Conservation (phyloP, 2,329 filamentous ascomycete genomes). For the Claviceps humidiphila region DNA sequence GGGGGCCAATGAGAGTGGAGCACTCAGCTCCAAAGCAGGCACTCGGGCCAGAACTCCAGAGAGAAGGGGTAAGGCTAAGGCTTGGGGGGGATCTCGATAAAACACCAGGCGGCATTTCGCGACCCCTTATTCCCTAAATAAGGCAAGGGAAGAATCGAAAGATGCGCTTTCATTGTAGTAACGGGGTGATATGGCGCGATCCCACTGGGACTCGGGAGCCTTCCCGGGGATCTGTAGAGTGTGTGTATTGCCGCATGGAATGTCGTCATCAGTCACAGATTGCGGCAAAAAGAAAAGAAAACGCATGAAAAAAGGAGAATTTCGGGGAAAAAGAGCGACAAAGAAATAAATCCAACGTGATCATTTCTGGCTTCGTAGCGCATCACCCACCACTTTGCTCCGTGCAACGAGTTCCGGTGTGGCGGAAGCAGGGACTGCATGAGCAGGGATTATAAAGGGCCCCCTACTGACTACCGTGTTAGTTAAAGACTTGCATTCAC, state of each 20-base stretch:
- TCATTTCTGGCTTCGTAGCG: not conserved
- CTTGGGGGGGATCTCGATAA: not conserved
- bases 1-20: not conserved
- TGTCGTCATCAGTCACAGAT: not conserved
- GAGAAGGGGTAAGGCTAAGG: not conserved
- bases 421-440: slow-evolving; percentile 1
- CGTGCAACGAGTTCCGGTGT: slow-evolving; percentile 2
- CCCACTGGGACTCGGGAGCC: no score
- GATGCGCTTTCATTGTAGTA: not conserved
- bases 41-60: not conserved
- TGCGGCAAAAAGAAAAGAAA: not conserved
- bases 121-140: not conserved
- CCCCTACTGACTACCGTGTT: not conserved
- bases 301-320: no score
- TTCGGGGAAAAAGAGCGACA: no score
- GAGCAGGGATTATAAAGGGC: not conserved
- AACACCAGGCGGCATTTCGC: not conserved
- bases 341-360: no score
- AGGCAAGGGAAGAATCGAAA: not conserved
- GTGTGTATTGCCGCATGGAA: no score
- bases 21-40: not conserved
- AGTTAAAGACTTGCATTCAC: not conserved
- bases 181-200: no score
- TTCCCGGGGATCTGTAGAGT: not conserved
- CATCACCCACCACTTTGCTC: not conserved